phyloP scores from a whole-genome alignment of 192 early-diverging fungal genomes.

The Backusella tarrabulga region DNA sequence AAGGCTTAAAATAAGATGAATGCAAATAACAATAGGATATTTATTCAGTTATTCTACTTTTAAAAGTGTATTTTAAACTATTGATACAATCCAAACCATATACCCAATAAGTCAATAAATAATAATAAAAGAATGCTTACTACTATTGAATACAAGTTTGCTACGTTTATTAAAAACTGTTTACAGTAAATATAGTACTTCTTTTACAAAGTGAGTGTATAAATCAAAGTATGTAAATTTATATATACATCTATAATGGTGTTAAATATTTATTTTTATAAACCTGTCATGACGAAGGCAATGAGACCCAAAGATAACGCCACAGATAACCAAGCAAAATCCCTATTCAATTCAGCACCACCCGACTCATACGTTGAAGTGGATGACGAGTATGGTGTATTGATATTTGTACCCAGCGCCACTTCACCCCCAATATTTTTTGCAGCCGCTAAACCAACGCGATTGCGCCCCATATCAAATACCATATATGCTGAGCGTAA shows the following conservation, averaged over 20 bases:
- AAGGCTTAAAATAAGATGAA: no score
- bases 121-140: no score
- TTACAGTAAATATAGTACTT: neutral
- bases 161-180: neutral
- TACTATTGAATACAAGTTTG: neutral
- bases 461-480: conserved; percentile 38
- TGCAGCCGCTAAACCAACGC: conserved; percentile 28
- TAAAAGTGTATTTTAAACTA: no score
- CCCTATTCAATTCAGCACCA: neutral
- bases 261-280: neutral
- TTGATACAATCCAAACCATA: no score
- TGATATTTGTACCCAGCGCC: neutral
- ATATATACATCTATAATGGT: neutral
- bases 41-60: no score
- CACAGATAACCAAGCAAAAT: neutral
- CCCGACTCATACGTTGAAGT: neutral
- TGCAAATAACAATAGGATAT: no score
- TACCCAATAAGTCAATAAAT: no score
- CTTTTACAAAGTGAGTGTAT: neutral
- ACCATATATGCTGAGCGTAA: conserved; percentile 35
- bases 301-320: neutral
- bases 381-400: neutral
- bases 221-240: neutral
- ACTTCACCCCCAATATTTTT: conserved; percentile 17
- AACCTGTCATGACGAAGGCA: neutral